These are phyloP conservation scores for Microstegium vimineum DNA, from an alignment of 176 grass and related monocot genomes.

Conservation along the genomic window DNA sequence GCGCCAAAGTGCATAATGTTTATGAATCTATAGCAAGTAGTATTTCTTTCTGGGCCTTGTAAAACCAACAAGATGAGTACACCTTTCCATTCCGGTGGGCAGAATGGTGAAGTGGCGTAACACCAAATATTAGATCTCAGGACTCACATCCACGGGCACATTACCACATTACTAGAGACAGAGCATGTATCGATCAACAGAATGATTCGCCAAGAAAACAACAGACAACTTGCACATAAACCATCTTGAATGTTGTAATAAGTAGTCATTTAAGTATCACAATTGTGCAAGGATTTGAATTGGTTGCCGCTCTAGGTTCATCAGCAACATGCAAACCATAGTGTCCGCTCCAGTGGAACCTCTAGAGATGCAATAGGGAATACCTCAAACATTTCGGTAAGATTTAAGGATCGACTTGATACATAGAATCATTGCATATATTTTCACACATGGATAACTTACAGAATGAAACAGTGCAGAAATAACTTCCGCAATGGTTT, in stretches of 20 bases:
- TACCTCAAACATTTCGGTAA: not conserved
- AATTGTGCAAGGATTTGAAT: not conserved
- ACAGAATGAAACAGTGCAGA: not conserved
- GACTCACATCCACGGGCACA: not conserved
- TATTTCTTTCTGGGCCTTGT: not conserved
- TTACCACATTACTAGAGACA: not conserved
- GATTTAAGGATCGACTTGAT: not conserved
- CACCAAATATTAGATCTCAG: conserved; percentile 12
- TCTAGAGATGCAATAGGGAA: not conserved
- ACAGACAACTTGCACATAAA: not conserved
- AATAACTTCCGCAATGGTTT: not conserved
- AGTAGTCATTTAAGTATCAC: not conserved
- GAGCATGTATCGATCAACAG: not conserved
- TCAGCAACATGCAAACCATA: not conserved
- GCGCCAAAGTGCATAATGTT: not conserved
- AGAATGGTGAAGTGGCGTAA: not conserved
- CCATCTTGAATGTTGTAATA: not conserved
- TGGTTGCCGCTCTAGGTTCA: not conserved
- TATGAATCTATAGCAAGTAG: too few species aligned
- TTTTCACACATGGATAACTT: not conserved
- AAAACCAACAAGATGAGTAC: not conserved
- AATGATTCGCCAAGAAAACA: not conserved
- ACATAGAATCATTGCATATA: not conserved
- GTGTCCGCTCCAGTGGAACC: not conserved
- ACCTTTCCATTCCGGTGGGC: not conserved